Conservation (phyloP, 2,329 filamentous ascomycete species). For the Fusarium oligoseptatum region DNA sequence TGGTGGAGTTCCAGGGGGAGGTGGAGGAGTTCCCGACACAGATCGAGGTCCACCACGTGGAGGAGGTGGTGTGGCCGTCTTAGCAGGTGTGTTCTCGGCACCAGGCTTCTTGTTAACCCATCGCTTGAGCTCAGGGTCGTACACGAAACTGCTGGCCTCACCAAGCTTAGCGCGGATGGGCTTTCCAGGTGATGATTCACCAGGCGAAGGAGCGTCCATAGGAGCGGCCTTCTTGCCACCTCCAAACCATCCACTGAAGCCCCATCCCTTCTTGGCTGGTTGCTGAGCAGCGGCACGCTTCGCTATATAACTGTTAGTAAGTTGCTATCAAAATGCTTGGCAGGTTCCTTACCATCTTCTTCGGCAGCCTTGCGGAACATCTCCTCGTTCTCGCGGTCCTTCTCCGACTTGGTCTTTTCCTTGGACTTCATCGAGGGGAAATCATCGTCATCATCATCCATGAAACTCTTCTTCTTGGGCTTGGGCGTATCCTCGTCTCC, state of each 20-base stretch:
- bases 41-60: conserved; percentile 73
- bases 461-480: conserved; percentile 81
- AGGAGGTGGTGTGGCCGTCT: conserved; percentile 81
- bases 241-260: conserved; percentile 87
- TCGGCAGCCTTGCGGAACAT: conserved; percentile 88
- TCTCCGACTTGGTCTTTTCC: conserved; percentile 74
- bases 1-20: conserved; percentile 51
- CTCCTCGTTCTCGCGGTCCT: conserved; percentile 85
- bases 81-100: conserved; percentile 70
- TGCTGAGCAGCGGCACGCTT: conserved; percentile 69
- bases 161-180: conserved; percentile 94
- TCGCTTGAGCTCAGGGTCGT: conserved; percentile 94
- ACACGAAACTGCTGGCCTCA: conserved; percentile 92
- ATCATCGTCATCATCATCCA: conserved; percentile 86
- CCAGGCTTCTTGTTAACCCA: conserved; percentile 98
- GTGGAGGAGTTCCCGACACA: conserved; percentile 62
- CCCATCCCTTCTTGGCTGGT: conserved; percentile 77
- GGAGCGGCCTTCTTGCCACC: conserved; percentile 71
- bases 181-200: conserved; percentile 66
- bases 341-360: conserved; percentile 70
- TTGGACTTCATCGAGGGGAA: conserved; percentile 64
- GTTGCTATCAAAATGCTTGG: neutral
- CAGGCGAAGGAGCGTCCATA: conserved; percentile 41
- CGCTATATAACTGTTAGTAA: conserved; percentile 57
- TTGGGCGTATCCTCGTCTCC: conserved; percentile 65